phyloP scores from a whole-genome alignment of 2,329 filamentous ascomycete species.

The Scedosporium boydii region DNA sequence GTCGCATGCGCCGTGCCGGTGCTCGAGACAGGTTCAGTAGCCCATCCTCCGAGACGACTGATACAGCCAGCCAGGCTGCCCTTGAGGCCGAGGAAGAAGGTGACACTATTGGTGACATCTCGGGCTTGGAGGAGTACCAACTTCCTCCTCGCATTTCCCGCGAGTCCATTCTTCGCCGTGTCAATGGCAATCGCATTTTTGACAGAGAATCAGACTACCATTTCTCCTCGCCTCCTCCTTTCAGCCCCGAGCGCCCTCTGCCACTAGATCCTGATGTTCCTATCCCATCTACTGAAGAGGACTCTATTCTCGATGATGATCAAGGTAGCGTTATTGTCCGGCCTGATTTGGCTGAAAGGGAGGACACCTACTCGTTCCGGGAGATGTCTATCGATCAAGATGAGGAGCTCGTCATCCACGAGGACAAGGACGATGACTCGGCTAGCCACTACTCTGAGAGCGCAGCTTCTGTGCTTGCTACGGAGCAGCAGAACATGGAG shows the following conservation, averaged over 20 bases:
- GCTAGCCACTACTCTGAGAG: conserved; percentile 24
- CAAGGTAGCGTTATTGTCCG: conserved; percentile 59
- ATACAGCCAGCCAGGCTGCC: conserved; percentile 15
- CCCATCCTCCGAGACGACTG: conserved; percentile 26
- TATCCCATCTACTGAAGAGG: conserved; percentile 76
- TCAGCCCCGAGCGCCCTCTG: conserved; percentile 47
- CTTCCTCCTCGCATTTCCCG: conserved; percentile 75
- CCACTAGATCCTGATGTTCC: conserved; percentile 79
- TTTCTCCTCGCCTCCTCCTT: conserved; percentile 54
- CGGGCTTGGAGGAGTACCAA: conserved; percentile 52
- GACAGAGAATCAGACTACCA: conserved; percentile 53
- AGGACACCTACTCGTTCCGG: conserved; percentile 20
- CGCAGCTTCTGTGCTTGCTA: conserved; percentile 13
- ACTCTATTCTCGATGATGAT: conserved; percentile 38
- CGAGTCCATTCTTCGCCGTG: conserved; percentile 84
- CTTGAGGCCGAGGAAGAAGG: conserved; percentile 42
- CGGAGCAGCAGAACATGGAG: conserved; percentile 12
- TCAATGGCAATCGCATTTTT: conserved; percentile 55
- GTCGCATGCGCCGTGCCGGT: conserved; percentile 55
- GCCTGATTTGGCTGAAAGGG: conserved; percentile 54
- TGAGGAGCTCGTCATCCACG: conserved; percentile 40
- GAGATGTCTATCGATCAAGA: conserved; percentile 27
- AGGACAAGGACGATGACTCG: conserved; percentile 29
- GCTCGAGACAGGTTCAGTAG: conserved; percentile 40
- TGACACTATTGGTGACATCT: conserved; percentile 50